Base-by-base conservation (phyloP, 2,329 filamentous ascomycete species). In the Lecanicillium sp. region DNA sequence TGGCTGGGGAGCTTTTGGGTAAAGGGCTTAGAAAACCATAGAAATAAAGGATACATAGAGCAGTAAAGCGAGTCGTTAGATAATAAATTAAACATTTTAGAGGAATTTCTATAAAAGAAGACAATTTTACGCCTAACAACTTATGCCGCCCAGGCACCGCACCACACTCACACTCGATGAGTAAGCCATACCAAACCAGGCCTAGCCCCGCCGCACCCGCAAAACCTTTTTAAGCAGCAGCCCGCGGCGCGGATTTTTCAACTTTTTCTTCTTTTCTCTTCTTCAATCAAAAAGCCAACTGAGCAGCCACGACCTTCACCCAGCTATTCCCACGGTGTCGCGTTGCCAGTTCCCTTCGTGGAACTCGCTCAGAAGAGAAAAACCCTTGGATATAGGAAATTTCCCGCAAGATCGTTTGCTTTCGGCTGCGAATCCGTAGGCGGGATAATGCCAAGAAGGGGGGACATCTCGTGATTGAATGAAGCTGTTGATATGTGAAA, bases 251-350 rank as follows among this genome's bases (percentile, higher is more conserved):
- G 32, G 45, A 58, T 60, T 57, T 52, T 51, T 54, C 44, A 46
- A 46, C 51, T 42, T 51, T 46, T 51, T 50, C 45, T 31, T 33
- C 46, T 55, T 60, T 59, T 59, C 56, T 57, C 55, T 58, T 60
- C 62, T 59, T 63, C 64, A 68, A 77, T 77, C 73, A 78, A 78
- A 77, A 77, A 78, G 71, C 67, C 60, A 65, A 57, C 64, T 75
- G 70, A 75, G 70, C 63, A 63, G 74, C 73, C 73, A 78, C 73
- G 73, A 78, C 73, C 72, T 63, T 71, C 73, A 76, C 65, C 65
- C 63, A 66, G 68, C 57, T 22, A 22, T 49, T 53, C 54, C 63
- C 56, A 78, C 73, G 72, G 73, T 76, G 73, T 71, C 61, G 71
- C 56, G 73, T 78, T 78, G 73, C 73, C 73, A 70, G 71, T 68